Conservation (phyloP, 2,329 filamentous ascomycete genomes). For the Xylariaceae sp. region DNA sequence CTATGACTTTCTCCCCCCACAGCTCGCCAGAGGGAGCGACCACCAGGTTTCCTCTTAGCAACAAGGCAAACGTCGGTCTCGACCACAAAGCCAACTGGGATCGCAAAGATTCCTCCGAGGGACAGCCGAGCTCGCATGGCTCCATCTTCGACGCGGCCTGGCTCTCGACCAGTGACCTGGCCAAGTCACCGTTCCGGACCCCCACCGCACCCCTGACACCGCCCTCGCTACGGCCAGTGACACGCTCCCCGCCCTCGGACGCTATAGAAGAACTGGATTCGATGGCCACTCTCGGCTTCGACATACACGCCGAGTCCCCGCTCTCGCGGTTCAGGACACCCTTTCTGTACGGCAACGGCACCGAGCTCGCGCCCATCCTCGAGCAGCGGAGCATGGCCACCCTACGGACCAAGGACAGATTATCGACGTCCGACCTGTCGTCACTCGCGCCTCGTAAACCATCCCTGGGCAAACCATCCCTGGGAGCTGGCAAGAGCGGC, state of each 20-base stretch:
- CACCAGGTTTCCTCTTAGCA: conserved; percentile 23
- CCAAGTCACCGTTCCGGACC: conserved; percentile 23
- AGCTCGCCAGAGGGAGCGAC: conserved; percentile 4
- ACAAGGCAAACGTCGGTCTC: conserved; percentile 22
- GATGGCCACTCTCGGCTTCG: conserved; percentile 9
- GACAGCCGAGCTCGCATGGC: conserved; percentile 31
- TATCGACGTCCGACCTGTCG: conserved; percentile 27
- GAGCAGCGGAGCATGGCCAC: conserved; percentile 36
- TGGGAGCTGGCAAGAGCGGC: background rate
- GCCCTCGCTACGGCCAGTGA: conserved; percentile 2
- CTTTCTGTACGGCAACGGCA: conserved; percentile 37
- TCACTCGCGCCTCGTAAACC: conserved; percentile 25
- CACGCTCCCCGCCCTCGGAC: too few species aligned
- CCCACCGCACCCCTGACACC: conserved; percentile 18
- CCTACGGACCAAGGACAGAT: conserved; percentile 25
- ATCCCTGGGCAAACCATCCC: conserved; percentile 11
- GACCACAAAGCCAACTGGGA: conserved; percentile 23
- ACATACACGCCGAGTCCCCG: conserved; percentile 26
- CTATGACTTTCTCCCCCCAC: background rate
- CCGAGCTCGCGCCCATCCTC: conserved; percentile 35
- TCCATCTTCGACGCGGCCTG: conserved; percentile 35
- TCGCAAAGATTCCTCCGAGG: conserved; percentile 35
- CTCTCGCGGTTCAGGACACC: conserved; percentile 27
- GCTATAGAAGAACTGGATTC: too few species aligned
- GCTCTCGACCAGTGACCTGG: conserved; percentile 27